phyloP scores from a whole-genome alignment of 306 rosid species.

The Pyrus bretschneideri region DNA sequence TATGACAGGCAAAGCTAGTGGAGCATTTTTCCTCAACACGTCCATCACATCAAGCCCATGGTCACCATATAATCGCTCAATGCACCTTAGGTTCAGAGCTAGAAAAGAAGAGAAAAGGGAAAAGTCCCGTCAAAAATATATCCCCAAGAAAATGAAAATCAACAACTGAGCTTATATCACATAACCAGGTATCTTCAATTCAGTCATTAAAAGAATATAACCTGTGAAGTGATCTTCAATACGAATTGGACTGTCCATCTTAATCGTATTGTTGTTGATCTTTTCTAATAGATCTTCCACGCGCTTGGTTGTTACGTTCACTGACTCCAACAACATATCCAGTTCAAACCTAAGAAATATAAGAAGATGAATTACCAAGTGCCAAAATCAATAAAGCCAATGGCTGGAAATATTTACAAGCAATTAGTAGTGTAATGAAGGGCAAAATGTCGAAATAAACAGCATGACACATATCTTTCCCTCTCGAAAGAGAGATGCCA shows the following conservation, averaged over 20 bases:
- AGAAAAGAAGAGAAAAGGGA: constrained; percentile 13
- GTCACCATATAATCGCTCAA: constrained; percentile 96
- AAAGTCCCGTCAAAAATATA: constrained; percentile 13
- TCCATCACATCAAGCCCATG: constrained; percentile 98
- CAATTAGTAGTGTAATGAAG: background rate
- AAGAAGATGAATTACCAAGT: constrained; percentile 31
- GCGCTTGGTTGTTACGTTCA: constrained; percentile 75
- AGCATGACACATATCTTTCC: background rate
- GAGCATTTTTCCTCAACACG: constrained; percentile 75
- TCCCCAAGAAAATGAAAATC: constrained; percentile 1
- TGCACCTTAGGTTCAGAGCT: constrained; percentile 90
- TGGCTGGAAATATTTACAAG: constrained; percentile 3
- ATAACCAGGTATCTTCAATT: constrained; percentile 13
- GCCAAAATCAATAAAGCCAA: background rate
- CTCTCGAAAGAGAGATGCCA: background rate
- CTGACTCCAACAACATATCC: constrained; percentile 97
- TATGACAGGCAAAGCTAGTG: constrained; percentile 90
- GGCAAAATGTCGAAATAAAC: background rate
- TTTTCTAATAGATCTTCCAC: constrained; percentile 86
- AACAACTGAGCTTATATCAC: constrained; percentile 5
- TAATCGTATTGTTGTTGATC: constrained; percentile 60
- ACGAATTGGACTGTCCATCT: constrained; percentile 59
- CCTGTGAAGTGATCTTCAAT: constrained; percentile 94
- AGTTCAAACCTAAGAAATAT: constrained; percentile 77
- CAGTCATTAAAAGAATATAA: constrained; percentile 26